These are phyloP conservation scores for Marchantia paleacea DNA, from an alignment of 225 moss, liverwort and hornwort species.

Conservation along the genomic window DNA sequence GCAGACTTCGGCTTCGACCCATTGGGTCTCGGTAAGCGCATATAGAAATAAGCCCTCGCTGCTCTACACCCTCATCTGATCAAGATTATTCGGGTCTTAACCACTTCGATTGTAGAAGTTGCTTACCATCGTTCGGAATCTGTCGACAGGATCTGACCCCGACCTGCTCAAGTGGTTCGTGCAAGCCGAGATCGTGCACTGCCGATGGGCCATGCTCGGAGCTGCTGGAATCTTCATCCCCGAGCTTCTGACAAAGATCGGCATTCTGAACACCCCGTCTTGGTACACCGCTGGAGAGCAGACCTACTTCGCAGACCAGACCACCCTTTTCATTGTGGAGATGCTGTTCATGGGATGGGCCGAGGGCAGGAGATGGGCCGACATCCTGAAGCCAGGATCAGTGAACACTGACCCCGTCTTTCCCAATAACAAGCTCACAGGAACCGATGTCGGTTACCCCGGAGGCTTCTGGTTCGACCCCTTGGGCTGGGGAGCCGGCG, in stretches of 20 bases:
- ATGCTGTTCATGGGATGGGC: constrained; percentile 71
- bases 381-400: constrained; percentile 81
- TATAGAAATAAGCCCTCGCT: too few species aligned
- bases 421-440: constrained; percentile 84
- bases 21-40: constrained; percentile 61
- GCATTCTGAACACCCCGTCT: constrained; percentile 72
- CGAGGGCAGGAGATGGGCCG: constrained; percentile 82
- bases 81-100: background rate
- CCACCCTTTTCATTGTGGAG: constrained; percentile 75
- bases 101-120: background rate
- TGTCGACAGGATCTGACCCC: constrained; percentile 64
- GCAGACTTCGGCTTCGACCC: constrained; percentile 94
- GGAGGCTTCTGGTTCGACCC: constrained; percentile 96
- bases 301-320: constrained; percentile 62
- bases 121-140: background rate
- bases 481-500: constrained; percentile 56
- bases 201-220: constrained; percentile 89
- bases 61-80: background rate
- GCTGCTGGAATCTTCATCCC: constrained; percentile 97
- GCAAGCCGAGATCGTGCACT: constrained; percentile 80
- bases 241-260: constrained; percentile 77
- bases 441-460: constrained; percentile 86
- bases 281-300: constrained; percentile 66
- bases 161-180: constrained; percentile 71
- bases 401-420: constrained; percentile 83